A percentile compares a stretch with the other conserved stretches of the same genome.
These are phyloP conservation scores for Penicillium thymicola DNA, from an alignment of 2,329 filamentous ascomycete genomes.

Conservation along the genomic window DNA sequence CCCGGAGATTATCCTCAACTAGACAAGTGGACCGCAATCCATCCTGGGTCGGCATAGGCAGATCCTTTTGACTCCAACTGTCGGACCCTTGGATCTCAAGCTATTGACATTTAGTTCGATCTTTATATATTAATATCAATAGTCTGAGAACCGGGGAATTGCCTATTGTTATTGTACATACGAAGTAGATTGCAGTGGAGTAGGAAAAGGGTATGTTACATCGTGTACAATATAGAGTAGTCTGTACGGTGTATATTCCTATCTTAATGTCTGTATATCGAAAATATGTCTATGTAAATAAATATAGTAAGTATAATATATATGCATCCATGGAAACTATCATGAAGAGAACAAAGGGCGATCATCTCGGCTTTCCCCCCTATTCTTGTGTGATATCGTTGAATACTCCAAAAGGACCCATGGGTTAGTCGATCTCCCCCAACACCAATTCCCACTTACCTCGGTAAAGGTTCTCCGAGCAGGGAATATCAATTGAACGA, in stretches of 20 bases:
- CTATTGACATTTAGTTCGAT: not conserved
- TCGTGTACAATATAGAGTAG: not conserved
- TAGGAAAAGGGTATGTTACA: not conserved
- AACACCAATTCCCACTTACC: not conserved
- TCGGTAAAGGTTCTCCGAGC: not conserved
- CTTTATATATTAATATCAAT: not conserved
- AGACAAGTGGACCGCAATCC: not conserved
- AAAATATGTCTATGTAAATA: not conserved
- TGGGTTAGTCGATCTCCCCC: not conserved
- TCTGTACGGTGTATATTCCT: no score
- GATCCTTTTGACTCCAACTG: not conserved
- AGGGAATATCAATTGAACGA: not conserved
- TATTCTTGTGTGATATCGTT: not conserved
- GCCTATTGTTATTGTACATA: not conserved
- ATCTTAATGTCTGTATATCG: no score
- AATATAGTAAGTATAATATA: not conserved
- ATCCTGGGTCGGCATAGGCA: not conserved
- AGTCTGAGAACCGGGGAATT: not conserved
- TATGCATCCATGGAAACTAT: not conserved
- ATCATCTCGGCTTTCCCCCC: not conserved
- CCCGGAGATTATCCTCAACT: not conserved
- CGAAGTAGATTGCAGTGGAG: not conserved
- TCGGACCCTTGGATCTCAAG: not conserved
- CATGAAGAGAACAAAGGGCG: not conserved
- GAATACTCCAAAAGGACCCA: not conserved